Percentiles rank a stretch among this genome's conserved stretches.
These are phyloP conservation scores for Aspergillus hancockii DNA, from an alignment of 495 filamentous ascomycete species.

Conservation along the genomic window DNA sequence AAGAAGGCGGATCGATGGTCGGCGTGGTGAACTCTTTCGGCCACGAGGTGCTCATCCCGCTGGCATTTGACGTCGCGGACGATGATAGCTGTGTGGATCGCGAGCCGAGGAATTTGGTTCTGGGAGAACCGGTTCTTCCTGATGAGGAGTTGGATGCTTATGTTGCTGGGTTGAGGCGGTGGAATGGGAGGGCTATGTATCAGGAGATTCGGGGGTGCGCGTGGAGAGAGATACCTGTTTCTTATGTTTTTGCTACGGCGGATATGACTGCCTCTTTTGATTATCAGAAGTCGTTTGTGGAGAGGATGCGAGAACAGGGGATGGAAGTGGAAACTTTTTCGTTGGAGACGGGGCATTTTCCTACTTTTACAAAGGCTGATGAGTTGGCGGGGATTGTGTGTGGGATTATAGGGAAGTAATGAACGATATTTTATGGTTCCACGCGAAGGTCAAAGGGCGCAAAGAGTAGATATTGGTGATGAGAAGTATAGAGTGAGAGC, in stretches of 20 bases:
- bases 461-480: too few relatives aligned
- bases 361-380: conserved; percentile 6
- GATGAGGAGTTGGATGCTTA: conserved; percentile 11
- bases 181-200: conserved; percentile 12
- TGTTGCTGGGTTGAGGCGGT: not conserved
- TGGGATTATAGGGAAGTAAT: not conserved
- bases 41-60: conserved; percentile 4
- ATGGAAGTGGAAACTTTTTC: conserved; percentile 1
- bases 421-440: too few relatives aligned
- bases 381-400: conserved; percentile 10
- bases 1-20: conserved; percentile 6
- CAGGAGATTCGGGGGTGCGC: conserved; percentile 1
- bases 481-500: too few relatives aligned
- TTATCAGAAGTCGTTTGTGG: conserved; percentile 11
- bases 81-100: conserved; percentile 9
- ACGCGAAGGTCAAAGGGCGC: too few relatives aligned
- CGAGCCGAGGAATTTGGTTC: not conserved
- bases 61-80: conserved; percentile 8
- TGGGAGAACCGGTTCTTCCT: not conserved
- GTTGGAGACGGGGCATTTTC: conserved; percentile 16
- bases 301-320: not conserved
- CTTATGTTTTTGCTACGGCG: conserved; percentile 4
- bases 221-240: conserved; percentile 10
- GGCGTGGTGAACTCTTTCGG: conserved; percentile 4
- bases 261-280: conserved; percentile 14